Base-by-base conservation (phyloP, 2,329 filamentous ascomycete species). In the Colletotrichum karsti region DNA sequence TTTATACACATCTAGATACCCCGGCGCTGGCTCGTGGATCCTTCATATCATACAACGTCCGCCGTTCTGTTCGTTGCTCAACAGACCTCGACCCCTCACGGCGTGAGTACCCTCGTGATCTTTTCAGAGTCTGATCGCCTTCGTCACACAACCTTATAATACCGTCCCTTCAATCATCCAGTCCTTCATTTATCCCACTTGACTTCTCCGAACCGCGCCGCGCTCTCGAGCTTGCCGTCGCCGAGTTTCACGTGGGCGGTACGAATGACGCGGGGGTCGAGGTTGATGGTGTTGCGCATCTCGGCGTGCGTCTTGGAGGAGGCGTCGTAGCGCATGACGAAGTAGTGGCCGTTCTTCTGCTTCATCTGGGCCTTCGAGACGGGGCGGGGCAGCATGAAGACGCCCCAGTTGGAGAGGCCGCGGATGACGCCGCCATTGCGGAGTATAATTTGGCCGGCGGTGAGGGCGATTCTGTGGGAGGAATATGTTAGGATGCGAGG, bases 291-390 rank as follows among this genome's bases (percentile, higher is more conserved):
- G 69, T 87, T 87, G 69, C 91, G 88, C 42, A 99, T 88, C 46
- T 90, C 85, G 72, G 92, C 84, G 81, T 98, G 95, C 7, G 93
- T 91, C 56, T 84, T 80, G 7, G 90, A 83, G 67, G 91, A 92
- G 63, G 92, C 84, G 80, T 99, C 96, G 85, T 97, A 99, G 74
- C 96, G 93, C 92, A 99, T 93, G 77, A 97, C 92, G 81, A 99
- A 99, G 87, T 99, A 97, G 84, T 98, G 95, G 62, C 96, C 96
- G 73, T 90, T 88, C 72, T 89, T 89, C 87, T 98, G 92, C 72
- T 90, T 90, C 74, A 92, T 90, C 82, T 98, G 94, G 81, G 97
- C 91, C 77, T 92, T 91, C 70, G 90, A 91, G 67, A 91, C 87
- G 70, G 93, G 90, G 73, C 91, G 92, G 53, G 96, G 95, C 18